Evolutionary conservation across 2,329 filamentous ascomycete genomes (phyloP), one percentile per base, ranked within the genome.

Genomic region (Hypomyces rosellus): DNA sequence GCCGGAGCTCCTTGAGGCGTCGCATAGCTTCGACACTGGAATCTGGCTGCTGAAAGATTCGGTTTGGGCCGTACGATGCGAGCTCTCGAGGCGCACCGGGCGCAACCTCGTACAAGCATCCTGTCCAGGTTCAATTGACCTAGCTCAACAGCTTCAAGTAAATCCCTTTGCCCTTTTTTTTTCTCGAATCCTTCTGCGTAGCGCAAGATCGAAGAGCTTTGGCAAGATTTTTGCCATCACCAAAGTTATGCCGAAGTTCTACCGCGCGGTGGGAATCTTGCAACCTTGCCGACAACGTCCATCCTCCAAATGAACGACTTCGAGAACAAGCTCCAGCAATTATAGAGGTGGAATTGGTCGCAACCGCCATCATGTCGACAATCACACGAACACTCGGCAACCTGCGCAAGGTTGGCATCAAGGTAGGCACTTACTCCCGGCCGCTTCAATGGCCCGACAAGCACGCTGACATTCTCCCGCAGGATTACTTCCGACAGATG

Each of bases 401-500:
- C 70, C 69, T 96, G 67, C 85, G 89, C 76, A 85, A 82, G 74
- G 82, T 95, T 67, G 93, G 93, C 49, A 65, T 96, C 65, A 95
- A 91, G 85, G 90, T 90, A 71, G 57, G 72, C 47, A 4, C 30
- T 40, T n/a, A 18, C 41, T 30, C 13, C 14, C 14, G 7, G 18
- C 9, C 18, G 14, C 36, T 7, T 6, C 38, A 38, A 55, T 50
- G 38, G 42, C 22, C 25, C 9, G n/a, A 34, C 48, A 54, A 57
- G 46, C 20, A 51, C 48, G 30, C 48, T 51, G 33, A 45, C 41
- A 49, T 48, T 48, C 43, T 51, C 39, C 48, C 38, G 62, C 41
- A 95, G 90, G 87, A 96, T 70, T 93, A 86, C 78, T 86, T 83
- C 73, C 86, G 88, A 73, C 93, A 97, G 78, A 81, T 97, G 80